A percentile compares a stretch with the other conserved stretches of the same genome.
Evolutionary conservation across 331 rosid genomes (phyloP).

Genomic region (Dryas integrifolia): DNA sequence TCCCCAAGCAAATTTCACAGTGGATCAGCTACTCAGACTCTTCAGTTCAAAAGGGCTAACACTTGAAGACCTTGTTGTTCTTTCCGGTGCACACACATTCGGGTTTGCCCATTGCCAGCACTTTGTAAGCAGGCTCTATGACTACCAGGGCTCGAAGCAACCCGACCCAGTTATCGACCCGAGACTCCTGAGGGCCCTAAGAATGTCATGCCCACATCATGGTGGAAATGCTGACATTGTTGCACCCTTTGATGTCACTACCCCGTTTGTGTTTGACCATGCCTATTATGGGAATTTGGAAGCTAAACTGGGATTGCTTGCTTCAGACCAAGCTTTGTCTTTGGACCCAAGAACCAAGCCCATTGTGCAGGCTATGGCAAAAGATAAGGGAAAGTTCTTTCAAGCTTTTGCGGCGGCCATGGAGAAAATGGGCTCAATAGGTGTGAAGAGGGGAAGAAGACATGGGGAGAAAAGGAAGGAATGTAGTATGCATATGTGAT

Average conservation of each 20-base stretch:
- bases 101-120: slow-evolving; percentile 79
- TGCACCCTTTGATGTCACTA: slow-evolving; percentile 85
- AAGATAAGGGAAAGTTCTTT: slow-evolving; percentile 66
- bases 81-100: slow-evolving; percentile 87
- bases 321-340: slow-evolving; percentile 73
- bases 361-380: slow-evolving; percentile 53
- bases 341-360: slow-evolving; percentile 61
- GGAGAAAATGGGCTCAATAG: slow-evolving; percentile 73
- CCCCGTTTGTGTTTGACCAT: slow-evolving; percentile 75
- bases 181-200: slow-evolving; percentile 50
- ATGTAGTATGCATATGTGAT: slow-evolving; percentile 48
- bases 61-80: slow-evolving; percentile 70
- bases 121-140: slow-evolving; percentile 64
- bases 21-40: slow-evolving; percentile 70
- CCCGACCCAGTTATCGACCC: slow-evolving; percentile 74
- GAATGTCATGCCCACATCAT: slow-evolving; percentile 67
- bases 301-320: slow-evolving; percentile 62
- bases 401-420: slow-evolving; percentile 71
- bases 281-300: slow-evolving; percentile 74
- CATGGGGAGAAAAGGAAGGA: slow-evolving; percentile 78
- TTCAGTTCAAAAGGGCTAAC: slow-evolving; percentile 69
- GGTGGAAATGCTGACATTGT: slow-evolving; percentile 68
- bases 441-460: slow-evolving; percentile 57
- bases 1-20: slow-evolving; percentile 68
- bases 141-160: slow-evolving; percentile 43